A percentile compares a stretch with the other conserved stretches of the same genome.
Conservation (phyloP, 495 filamentous ascomycete genomes). For the Monascus purpureus region DNA sequence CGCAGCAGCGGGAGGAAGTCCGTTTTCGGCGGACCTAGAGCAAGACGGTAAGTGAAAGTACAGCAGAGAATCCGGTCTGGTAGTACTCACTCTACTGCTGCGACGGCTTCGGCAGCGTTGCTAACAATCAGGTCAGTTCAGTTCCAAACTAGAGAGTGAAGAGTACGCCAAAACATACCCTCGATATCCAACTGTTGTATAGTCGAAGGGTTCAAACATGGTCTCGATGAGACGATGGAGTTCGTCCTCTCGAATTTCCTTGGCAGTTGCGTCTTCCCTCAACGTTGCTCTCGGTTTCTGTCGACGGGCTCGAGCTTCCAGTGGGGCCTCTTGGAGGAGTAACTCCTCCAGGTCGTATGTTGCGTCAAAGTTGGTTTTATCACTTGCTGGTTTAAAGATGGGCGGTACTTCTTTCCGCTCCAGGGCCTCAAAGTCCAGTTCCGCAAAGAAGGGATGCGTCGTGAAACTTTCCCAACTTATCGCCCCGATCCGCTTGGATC, state of each 20-base stretch:
- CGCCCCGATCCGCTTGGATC: constrained; percentile 65
- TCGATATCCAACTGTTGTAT: constrained; percentile 59
- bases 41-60: not conserved
- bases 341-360: constrained; percentile 96
- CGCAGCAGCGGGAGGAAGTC: constrained; percentile 15
- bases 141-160: not conserved
- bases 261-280: constrained; percentile 87
- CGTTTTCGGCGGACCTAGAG: constrained; percentile 18
- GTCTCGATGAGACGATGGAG: constrained; percentile 89
- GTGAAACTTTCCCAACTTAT: constrained; percentile 67
- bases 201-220: constrained; percentile 92
- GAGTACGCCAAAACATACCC: constrained; percentile 28
- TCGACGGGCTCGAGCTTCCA: constrained; percentile 81
- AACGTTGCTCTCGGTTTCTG: constrained; percentile 87
- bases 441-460: constrained; percentile 75
- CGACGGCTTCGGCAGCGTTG: constrained; percentile 30
- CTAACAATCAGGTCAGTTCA: constrained; percentile 9
- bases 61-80: not conserved
- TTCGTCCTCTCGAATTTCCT: constrained; percentile 89
- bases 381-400: constrained; percentile 80
- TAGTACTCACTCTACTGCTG: constrained; percentile 20
- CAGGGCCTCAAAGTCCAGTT: constrained; percentile 72
- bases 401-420: constrained; percentile 84
- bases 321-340: constrained; percentile 82
- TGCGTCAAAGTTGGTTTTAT: constrained; percentile 98